phyloP scores from a whole-genome alignment of 1,139 yeast genomes.

The Hyphopichia burtonii region DNA sequence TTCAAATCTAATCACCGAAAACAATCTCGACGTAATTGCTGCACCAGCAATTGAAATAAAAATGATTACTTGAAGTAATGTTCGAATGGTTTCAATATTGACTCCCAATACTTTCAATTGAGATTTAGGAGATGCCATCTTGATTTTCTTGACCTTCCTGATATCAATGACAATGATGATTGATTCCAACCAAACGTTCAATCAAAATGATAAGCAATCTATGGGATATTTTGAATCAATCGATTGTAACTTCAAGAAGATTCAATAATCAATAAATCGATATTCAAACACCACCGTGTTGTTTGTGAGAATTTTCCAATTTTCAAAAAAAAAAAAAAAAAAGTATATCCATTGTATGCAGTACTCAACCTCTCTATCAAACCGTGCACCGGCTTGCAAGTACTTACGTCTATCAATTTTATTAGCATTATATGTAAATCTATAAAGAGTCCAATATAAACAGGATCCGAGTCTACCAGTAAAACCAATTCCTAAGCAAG shows the following conservation, averaged over 20 bases:
- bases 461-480: no score
- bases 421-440: no score
- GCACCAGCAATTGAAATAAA: constrained; percentile 81
- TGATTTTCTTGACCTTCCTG: constrained; percentile 1
- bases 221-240: neutral
- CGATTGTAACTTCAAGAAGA: neutral
- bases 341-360: constrained; percentile 4
- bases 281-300: constrained; percentile 11
- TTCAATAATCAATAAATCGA: neutral
- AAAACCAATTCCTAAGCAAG: no score
- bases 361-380: neutral
- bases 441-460: neutral
- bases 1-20: constrained; percentile 82
- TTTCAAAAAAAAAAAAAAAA: constrained; percentile 1
- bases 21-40: constrained; percentile 83
- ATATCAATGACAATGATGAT: neutral
- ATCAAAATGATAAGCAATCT: neutral
- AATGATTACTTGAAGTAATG: constrained; percentile 61
- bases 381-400: no score
- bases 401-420: no score
- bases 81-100: constrained; percentile 38
- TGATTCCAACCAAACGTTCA: neutral
- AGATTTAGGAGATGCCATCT: constrained; percentile 12
- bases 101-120: constrained; percentile 33
- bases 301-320: constrained; percentile 2